These are phyloP conservation scores for Limonium bicolor DNA, from an alignment of 148 eudicot genomes.

Conservation along the genomic window DNA sequence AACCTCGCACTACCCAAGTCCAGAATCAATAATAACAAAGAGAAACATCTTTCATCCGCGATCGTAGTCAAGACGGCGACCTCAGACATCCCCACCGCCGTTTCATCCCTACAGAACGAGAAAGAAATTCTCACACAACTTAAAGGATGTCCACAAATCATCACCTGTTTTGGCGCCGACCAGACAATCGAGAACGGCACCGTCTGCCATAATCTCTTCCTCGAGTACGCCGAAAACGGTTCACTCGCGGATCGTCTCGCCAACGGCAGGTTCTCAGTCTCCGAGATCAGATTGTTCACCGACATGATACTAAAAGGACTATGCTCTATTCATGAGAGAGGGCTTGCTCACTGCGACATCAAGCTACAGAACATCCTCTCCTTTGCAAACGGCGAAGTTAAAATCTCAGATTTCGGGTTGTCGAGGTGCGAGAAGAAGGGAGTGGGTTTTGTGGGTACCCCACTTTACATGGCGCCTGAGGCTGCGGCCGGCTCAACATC, in stretches of 20 bases:
- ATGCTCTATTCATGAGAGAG: constrained; percentile 28
- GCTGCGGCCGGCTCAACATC: constrained; percentile 21
- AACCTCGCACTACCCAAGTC: constrained; percentile 34
- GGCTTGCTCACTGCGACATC: constrained; percentile 70
- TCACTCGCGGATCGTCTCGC: constrained; percentile 24
- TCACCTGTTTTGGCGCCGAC: constrained; percentile 39
- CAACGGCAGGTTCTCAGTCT: constrained; percentile 14
- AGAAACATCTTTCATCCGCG: neutral
- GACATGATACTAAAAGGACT: constrained; percentile 42
- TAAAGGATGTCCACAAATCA: constrained; percentile 21
- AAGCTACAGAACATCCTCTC: constrained; percentile 57
- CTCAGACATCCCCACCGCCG: constrained; percentile 19
- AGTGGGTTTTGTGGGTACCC: constrained; percentile 64
- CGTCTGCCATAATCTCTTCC: constrained; percentile 38
- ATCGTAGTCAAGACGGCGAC: constrained; percentile 79
- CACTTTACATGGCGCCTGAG: constrained; percentile 92
- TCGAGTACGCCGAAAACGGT: constrained; percentile 63
- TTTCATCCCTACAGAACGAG: constrained; percentile 37
- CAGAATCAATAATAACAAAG: no score
- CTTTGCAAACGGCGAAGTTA: constrained; percentile 19
- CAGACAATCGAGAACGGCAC: constrained; percentile 25
- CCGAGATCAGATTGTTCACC: constrained; percentile 24
- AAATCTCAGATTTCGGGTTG: constrained; percentile 75
- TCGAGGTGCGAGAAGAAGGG: constrained; percentile 28
- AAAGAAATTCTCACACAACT: constrained; percentile 30